Percentiles rank a stretch among this genome's conserved stretches.
These are phyloP conservation scores for Saturnispora besseyi DNA, from an alignment of 805 yeast species.

Conservation along the genomic window DNA sequence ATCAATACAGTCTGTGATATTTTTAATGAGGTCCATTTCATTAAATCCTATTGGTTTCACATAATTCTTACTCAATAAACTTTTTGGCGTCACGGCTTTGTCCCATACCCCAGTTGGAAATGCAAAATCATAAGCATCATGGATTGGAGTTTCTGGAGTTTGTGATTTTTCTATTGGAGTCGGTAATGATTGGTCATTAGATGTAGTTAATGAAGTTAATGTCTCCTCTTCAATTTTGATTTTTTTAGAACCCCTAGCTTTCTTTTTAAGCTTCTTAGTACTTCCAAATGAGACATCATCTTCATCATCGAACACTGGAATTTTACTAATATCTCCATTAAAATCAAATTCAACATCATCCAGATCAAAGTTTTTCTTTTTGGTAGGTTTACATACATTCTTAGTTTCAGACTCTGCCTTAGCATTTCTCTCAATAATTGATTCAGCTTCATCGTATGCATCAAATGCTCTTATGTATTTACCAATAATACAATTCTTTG, in stretches of 20 bases:
- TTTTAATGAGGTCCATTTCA: constrained; percentile 4
- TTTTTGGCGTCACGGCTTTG: not conserved
- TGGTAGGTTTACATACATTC: not conserved
- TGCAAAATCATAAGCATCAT: not conserved
- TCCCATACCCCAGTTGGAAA: not conserved
- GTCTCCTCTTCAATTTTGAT: not conserved
- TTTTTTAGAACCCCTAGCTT: not conserved
- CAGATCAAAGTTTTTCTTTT: not conserved
- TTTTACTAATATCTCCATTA: not conserved
- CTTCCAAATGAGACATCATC: not conserved
- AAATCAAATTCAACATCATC: not conserved
- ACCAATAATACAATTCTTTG: constrained; percentile 32
- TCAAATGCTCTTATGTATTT: constrained; percentile 29
- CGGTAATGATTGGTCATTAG: not conserved
- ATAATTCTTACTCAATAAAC: not conserved
- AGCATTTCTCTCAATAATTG: constrained; percentile 16
- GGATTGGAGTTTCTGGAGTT: not conserved
- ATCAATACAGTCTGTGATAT: constrained; percentile 21
- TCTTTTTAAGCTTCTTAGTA: not conserved
- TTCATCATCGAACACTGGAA: not conserved
- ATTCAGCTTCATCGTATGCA: constrained; percentile 22
- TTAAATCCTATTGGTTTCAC: not conserved
- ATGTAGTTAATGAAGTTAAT: not conserved
- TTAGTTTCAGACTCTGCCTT: not conserved
- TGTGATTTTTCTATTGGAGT: not conserved